A percentile compares a stretch with the other conserved stretches of the same genome.
phyloP scores from a whole-genome alignment of 2,329 filamentous ascomycete species.

The Aspergillus bombycis region DNA sequence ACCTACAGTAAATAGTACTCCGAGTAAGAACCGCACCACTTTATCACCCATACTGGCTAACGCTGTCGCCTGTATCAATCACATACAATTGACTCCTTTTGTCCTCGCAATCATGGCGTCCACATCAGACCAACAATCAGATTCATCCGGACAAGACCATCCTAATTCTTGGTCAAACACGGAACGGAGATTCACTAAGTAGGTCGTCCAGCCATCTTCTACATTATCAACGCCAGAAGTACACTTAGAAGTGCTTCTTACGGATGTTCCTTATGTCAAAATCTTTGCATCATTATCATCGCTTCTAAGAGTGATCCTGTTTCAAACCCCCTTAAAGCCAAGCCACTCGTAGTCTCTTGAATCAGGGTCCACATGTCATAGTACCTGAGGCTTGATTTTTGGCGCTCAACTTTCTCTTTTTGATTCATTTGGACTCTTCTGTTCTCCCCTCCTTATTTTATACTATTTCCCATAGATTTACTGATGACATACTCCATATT shows the following conservation, averaged over 20 bases:
- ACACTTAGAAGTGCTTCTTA: too few species aligned
- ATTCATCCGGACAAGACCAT: conserved; percentile 39
- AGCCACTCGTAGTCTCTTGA: conserved; percentile 10
- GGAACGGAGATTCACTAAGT: conserved; percentile 67
- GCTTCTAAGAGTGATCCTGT: background rate
- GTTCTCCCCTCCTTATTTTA: background rate
- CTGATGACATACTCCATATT: background rate
- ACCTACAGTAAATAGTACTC: background rate
- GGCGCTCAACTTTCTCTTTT: background rate
- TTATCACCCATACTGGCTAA: conserved; percentile 11
- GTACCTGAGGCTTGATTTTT: conserved; percentile 2
- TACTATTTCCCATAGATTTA: too few species aligned
- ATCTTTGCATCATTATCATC: background rate
- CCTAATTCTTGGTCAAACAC: conserved; percentile 61
- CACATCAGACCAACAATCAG: conserved; percentile 17
- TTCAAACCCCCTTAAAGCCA: background rate
- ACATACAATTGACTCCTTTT: background rate
- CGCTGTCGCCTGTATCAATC: background rate
- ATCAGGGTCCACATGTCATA: background rate
- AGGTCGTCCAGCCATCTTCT: conserved; percentile 28
- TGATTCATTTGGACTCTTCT: background rate
- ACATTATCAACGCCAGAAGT: background rate
- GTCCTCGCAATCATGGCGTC: conserved; percentile 16
- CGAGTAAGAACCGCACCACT: background rate
- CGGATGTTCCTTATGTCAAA: background rate